Evolutionary conservation across 768 basidiomycete species (phyloP).

Genomic region (Leccinum incarnatum): DNA sequence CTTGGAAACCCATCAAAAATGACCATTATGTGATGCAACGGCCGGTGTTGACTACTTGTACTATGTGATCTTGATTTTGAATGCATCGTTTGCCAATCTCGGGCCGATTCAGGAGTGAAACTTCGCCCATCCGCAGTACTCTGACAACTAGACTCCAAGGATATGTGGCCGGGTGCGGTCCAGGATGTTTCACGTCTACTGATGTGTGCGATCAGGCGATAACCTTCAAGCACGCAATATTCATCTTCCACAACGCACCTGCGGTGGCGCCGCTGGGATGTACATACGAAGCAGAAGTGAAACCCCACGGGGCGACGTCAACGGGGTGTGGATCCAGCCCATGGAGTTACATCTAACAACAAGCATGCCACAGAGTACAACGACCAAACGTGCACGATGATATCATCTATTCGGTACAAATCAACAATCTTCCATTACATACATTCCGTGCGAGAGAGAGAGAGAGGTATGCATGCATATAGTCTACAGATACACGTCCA

Average conservation of each 20-base stretch:
- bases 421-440: no score
- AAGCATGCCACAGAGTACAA: no score
- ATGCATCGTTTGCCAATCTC: background rate
- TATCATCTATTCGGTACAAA: no score
- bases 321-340: no score
- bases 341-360: no score
- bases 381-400: no score
- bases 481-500: slow-evolving; percentile 2
- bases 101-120: background rate
- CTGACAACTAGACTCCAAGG: background rate
- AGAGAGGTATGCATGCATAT: background rate
- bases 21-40: background rate
- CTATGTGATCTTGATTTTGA: background rate
- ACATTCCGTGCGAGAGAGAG: no score
- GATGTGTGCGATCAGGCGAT: background rate
- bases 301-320: no score
- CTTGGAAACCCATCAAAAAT: background rate
- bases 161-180: background rate
- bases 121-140: background rate
- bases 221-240: no score
- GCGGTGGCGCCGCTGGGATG: no score
- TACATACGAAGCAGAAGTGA: no score
- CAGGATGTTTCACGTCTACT: background rate
- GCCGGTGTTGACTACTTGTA: background rate
- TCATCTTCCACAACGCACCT: no score